Base-by-base conservation (phyloP, 306 rosid species). In the Macrotyloma uniflorum region DNA sequence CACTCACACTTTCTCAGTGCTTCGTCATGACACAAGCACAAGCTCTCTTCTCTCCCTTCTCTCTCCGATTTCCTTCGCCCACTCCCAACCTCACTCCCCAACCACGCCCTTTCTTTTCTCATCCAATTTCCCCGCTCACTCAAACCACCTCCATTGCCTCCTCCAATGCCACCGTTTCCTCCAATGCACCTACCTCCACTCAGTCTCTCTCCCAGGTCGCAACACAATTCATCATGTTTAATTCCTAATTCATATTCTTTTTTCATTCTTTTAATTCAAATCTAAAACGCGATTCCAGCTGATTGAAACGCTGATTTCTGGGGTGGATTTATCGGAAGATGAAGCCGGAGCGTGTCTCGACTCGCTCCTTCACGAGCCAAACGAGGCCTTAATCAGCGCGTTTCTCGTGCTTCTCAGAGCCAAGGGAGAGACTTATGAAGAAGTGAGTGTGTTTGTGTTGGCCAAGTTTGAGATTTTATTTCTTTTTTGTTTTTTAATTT, bases 391-490 rank as follows among this genome's bases (percentile, higher is more conserved):
- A 72, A 91, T 93, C n/a, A 90, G 99, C 77, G 97, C 99, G 13
- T 77, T 93, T 84, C 98, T 93, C 30, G 96, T 95, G 16, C 84
- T 95, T 30, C 53, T 95, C 67, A 91, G 97, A 76, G 97, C 98
- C 55, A 95, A 95, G 85, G 94, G 98, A 64, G 99, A 95, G 85
- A 95, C 98, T 13, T 88, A 70, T 79, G 97, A 87, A 87, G 99
- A 95, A 68, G 99, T 67, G 47, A 42, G 47, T 42, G 35, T 5
- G 47, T 11, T 42, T 42, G 15, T 0, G 14, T 11, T 11, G 0
- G 15, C 15, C 11, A 42, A 42, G 47, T 42, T 42, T 42, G 16
- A 42, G 14, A n/a, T n/a, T n/a, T n/a, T n/a, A n/a, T n/a, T n/a
- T n/a, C 1, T 11, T 42, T 42, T 42, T 1, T 42, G 0, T 42